Base-by-base conservation (phyloP, 2,329 filamentous ascomycete genomes). In the Knufia petricola region DNA sequence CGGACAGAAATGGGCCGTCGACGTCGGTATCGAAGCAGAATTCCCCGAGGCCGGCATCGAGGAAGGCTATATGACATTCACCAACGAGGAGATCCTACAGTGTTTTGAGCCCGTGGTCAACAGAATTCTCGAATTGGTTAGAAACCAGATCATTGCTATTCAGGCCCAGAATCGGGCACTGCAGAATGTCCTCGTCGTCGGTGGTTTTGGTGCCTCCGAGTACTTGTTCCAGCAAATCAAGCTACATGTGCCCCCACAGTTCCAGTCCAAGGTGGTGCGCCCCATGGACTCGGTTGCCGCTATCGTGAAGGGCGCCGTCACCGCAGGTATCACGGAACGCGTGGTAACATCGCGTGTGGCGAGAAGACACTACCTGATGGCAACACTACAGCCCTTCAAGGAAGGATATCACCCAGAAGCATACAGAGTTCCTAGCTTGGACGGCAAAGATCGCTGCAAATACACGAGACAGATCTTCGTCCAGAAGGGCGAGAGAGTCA, bases 181-280 rank as follows among this genome's bases (percentile, higher is more conserved):
- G 49, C 90, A 96, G 71, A 96, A 95, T 65, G 92, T 98, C 47
- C 74, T 98, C 53, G 89, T 98, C 6, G 92, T 98, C 8, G 92
- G 92, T 75, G 92, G 92, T 59, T 98, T 98, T 64, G 92, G 92
- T 71, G 92, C 90, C 24, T 96, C 90, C 6, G 92, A 98, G 69
- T 96, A 96, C 65, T 83, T 98, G 52, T 98, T 96, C 80, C 90
- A 96, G 69, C 92, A 98, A 69, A 96, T 98, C 74, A 95, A 95
- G 70, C 82, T 96, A 39, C 92, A 96, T 64, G 92, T 98, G 1
- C 92, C 92, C 31, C 92, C 92, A 8, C 92, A 96, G 66, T 98
- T 95, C 75, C 90, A 96, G 72, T 84, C 87, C 66, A 96, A 96
- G 77, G 92, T 96, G 41, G 90, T 98, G 36, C 83, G 92, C 48